These are phyloP conservation scores for Aureobasidium lini DNA, from an alignment of 2,329 filamentous ascomycete genomes.

Conservation along the genomic window DNA sequence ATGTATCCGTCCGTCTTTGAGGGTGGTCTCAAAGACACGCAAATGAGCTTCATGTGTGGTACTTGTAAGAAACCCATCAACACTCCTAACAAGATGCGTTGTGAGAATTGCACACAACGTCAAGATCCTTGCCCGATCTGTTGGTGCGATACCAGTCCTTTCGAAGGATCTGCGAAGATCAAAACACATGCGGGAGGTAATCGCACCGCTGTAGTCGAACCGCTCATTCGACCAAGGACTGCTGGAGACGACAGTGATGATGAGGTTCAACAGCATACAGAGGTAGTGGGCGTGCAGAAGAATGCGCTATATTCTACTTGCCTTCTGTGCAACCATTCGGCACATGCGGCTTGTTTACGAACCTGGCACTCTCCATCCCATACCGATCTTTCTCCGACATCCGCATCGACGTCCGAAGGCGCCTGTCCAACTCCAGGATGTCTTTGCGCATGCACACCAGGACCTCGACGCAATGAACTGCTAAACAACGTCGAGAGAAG, in stretches of 20 bases:
- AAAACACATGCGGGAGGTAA: slow-evolving; percentile 19
- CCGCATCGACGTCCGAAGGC: neutral
- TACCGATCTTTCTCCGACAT: neutral
- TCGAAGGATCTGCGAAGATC: slow-evolving; percentile 26
- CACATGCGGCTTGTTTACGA: slow-evolving; percentile 50
- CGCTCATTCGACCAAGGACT: neutral
- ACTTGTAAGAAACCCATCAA: slow-evolving; percentile 50
- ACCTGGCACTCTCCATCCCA: slow-evolving; percentile 40
- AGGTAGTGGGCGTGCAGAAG: slow-evolving; percentile 15
- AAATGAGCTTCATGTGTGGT: slow-evolving; percentile 48
- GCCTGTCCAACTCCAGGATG: slow-evolving; percentile 6
- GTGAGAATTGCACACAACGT: slow-evolving; percentile 42
- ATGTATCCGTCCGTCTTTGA: slow-evolving; percentile 51
- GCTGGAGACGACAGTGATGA: neutral
- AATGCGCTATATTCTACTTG: slow-evolving; percentile 49
- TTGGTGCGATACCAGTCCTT: slow-evolving; percentile 37
- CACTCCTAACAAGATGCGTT: slow-evolving; percentile 44
- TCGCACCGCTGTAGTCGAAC: slow-evolving; percentile 3
- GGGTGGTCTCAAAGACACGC: slow-evolving; percentile 47
- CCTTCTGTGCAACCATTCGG: slow-evolving; percentile 53
- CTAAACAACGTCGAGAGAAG: neutral
- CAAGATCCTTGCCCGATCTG: slow-evolving; percentile 38
- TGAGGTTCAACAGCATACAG: neutral
- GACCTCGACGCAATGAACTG: slow-evolving; percentile 1
- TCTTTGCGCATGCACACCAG: slow-evolving; percentile 11